phyloP scores from a whole-genome alignment of 345 rosid genomes.

The Corchorus olitorius region DNA sequence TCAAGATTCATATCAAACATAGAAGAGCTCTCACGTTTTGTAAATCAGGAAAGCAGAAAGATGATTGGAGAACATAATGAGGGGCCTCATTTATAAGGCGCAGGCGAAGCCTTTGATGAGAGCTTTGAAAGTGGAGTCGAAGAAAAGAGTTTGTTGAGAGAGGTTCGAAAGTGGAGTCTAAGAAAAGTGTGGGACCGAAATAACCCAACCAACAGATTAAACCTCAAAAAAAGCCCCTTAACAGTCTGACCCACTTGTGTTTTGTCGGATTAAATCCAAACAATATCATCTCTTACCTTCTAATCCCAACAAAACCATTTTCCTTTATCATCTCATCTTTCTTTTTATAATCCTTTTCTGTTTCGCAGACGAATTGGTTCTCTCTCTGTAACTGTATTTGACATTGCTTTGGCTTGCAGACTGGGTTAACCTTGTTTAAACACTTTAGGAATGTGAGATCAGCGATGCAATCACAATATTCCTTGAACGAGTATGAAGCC shows the following conservation, averaged over 20 bases:
- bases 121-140: conserved; percentile 41
- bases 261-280: conserved; percentile 30
- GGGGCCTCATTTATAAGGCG: conserved; percentile 46
- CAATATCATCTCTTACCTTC: conserved; percentile 11
- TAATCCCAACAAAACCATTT: background rate
- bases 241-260: conserved; percentile 18
- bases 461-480: conserved; percentile 51
- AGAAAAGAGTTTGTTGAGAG: conserved; percentile 24
- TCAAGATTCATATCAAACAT: background rate
- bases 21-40: background rate
- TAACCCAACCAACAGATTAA: conserved; percentile 33
- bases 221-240: background rate
- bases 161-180: conserved; percentile 39
- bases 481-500: conserved; percentile 18
- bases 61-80: conserved; percentile 34
- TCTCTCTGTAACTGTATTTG: conserved; percentile 17
- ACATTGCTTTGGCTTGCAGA: conserved; percentile 62
- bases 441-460: conserved; percentile 31
- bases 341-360: background rate
- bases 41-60: background rate
- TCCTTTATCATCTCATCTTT: background rate
- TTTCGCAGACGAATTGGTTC: background rate
- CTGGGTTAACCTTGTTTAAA: conserved; percentile 13
- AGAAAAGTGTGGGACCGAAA: conserved; percentile 46
- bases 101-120: conserved; percentile 24